Percentiles rank a stretch among this genome's conserved stretches.
These are phyloP conservation scores for Kluyveromyces aestuarii DNA, from an alignment of 805 yeast genomes.

Conservation along the genomic window DNA sequence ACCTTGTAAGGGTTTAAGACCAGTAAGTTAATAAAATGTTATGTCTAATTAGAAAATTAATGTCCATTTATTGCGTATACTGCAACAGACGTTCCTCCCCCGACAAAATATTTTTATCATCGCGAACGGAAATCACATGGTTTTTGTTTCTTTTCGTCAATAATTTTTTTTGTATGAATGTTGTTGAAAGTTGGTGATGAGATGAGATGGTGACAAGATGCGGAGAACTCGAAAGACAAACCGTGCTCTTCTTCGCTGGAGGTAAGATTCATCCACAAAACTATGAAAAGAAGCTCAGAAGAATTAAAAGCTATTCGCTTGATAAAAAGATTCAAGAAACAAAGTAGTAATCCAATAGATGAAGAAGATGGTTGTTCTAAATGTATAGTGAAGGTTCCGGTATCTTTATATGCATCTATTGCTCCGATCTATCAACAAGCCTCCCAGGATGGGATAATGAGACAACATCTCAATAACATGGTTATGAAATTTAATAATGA, in stretches of 20 bases:
- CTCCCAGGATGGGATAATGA: constrained; percentile 71
- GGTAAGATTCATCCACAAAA: too few species aligned
- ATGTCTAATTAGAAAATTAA: too few species aligned
- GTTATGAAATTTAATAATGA: constrained; percentile 71
- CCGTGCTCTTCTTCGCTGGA: background rate
- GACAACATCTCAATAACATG: constrained; percentile 85
- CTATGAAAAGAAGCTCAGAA: constrained; percentile 20
- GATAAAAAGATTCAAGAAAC: constrained; percentile 22
- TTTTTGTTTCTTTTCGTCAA: background rate
- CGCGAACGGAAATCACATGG: background rate
- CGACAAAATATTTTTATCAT: background rate
- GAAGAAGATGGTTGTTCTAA: constrained; percentile 23
- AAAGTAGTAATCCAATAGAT: constrained; percentile 20
- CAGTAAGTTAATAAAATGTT: too few species aligned
- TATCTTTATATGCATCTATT: constrained; percentile 64
- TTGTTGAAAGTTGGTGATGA: background rate
- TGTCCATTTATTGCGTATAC: too few species aligned
- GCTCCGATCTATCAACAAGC: constrained; percentile 71
- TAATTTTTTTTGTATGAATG: background rate
- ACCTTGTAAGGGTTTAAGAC: too few species aligned
- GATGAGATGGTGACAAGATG: background rate
- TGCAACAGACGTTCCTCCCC: background rate
- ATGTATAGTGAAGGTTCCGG: constrained; percentile 27
- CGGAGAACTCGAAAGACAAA: too few species aligned
- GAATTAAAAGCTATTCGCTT: constrained; percentile 14